Evolutionary conservation across 768 basidiomycete genomes (phyloP).

Genomic region (Polyporus arcularius): DNA sequence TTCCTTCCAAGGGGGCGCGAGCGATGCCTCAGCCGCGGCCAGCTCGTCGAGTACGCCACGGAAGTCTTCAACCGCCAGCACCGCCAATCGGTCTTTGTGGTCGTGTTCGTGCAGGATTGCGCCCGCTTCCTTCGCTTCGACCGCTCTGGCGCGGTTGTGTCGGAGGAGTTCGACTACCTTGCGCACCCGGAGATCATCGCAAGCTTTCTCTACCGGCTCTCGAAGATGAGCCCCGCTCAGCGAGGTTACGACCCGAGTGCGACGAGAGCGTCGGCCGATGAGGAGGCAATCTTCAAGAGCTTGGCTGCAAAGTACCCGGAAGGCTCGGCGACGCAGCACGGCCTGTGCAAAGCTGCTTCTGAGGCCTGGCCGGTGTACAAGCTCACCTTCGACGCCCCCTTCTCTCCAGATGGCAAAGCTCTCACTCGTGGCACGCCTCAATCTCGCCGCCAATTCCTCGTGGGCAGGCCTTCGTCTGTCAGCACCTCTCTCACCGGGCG

Average conservation of each 20-base stretch:
- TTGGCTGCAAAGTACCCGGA: neutral
- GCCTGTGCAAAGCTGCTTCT: neutral
- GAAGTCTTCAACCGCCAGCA: conserved; percentile 28
- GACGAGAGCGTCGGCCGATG: neutral
- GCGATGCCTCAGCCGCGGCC: too few species aligned
- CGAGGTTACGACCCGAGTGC: conserved; percentile 2
- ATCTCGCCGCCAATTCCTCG: neutral
- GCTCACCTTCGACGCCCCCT: neutral
- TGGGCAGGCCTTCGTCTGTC: neutral
- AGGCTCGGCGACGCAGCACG: neutral
- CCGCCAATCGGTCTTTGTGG: conserved; percentile 29
- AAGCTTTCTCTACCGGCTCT: neutral
- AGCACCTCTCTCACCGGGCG: conserved; percentile 1
- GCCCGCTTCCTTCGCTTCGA: conserved; percentile 35
- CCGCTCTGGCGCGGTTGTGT: conserved; percentile 33
- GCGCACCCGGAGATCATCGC: conserved; percentile 4
- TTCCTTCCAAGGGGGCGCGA: too few species aligned
- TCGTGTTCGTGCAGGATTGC: conserved; percentile 26
- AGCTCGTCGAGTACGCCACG: conserved; percentile 13
- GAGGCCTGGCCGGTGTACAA: neutral
- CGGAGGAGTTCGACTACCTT: conserved; percentile 28
- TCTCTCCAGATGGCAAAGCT: neutral
- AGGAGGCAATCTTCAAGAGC: too few species aligned
- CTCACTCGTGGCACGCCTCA: neutral
- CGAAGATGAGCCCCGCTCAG: neutral